These are phyloP conservation scores for Bocquillonia castaneifolia DNA, from an alignment of 441 rosid species.

Conservation along the genomic window DNA sequence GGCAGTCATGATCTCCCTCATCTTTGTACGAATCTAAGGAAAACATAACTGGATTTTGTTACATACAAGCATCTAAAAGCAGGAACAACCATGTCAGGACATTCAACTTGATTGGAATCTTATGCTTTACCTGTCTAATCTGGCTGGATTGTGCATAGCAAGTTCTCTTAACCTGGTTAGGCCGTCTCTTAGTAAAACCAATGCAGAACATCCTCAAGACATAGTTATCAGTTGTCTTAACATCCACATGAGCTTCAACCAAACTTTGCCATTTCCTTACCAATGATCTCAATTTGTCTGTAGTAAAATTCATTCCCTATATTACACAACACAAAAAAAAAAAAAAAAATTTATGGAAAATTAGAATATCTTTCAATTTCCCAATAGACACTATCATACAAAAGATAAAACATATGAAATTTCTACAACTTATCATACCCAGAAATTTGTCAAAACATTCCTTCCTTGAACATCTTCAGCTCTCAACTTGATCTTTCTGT, in stretches of 20 bases:
- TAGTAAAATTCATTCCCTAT: slow-evolving; percentile 68
- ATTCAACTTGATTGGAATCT: not conserved
- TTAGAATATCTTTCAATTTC: not conserved
- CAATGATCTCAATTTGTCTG: slow-evolving; percentile 86
- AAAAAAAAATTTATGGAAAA: not conserved
- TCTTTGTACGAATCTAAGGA: slow-evolving; percentile 62
- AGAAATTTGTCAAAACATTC: slow-evolving; percentile 83
- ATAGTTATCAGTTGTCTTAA: slow-evolving; percentile 74
- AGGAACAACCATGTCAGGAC: not conserved
- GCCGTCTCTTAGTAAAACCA: slow-evolving; percentile 79
- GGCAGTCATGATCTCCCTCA: slow-evolving; percentile 65
- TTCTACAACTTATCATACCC: slow-evolving; percentile 46
- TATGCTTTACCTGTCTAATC: slow-evolving; percentile 52
- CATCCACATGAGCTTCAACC: slow-evolving; percentile 89
- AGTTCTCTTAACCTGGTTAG: slow-evolving; percentile 90
- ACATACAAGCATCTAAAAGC: not conserved
- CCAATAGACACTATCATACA: not conserved
- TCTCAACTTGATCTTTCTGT: slow-evolving; percentile 82
- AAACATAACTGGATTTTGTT: not conserved
- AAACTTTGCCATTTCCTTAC: slow-evolving; percentile 85
- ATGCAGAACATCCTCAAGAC: slow-evolving; percentile 87
- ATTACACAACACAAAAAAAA: not conserved
- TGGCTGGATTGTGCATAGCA: slow-evolving; percentile 89
- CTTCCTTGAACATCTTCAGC: slow-evolving; percentile 90
- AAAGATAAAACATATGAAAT: not conserved